phyloP scores from a whole-genome alignment of 1,284 basidiomycete genomes.

The Phellopilus nigrolimitatus region DNA sequence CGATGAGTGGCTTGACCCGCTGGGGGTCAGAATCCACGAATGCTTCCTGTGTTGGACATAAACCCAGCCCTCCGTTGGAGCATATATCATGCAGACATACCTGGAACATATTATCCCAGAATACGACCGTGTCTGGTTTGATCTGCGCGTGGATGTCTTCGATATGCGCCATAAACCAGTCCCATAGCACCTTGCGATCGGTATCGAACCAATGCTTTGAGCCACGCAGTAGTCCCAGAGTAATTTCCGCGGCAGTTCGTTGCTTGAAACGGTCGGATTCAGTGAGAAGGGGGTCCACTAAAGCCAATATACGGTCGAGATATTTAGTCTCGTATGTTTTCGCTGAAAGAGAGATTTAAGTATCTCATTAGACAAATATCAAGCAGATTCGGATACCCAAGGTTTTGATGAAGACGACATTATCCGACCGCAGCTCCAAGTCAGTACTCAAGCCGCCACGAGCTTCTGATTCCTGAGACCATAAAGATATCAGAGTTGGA shows the following conservation, averaged over 20 bases:
- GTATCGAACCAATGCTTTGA: conserved; percentile 86
- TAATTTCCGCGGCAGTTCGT: conserved; percentile 83
- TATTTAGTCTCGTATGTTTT: conserved; percentile 61
- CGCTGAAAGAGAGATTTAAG: conserved; percentile 34
- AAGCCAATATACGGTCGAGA: conserved; percentile 48
- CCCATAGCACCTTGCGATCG: conserved; percentile 64
- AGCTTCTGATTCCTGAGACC: conserved; percentile 70
- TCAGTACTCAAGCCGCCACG: conserved; percentile 35
- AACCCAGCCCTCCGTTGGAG: conserved; percentile 4
- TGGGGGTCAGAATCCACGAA: conserved; percentile 81
- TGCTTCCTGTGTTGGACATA: conserved; percentile 45
- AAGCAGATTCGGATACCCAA: conserved; percentile 43
- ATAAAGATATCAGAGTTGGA: conserved; percentile 49
- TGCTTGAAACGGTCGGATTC: conserved; percentile 88
- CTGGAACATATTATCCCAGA: conserved; percentile 67
- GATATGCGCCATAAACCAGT: conserved; percentile 74
- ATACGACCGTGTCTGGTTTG: conserved; percentile 76
- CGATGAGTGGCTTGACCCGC: conserved; percentile 70
- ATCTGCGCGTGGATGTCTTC: conserved; percentile 72
- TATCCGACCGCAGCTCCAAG: conserved; percentile 56
- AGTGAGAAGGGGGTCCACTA: conserved; percentile 56
- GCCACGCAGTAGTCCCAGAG: conserved; percentile 66
- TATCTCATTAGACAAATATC: conserved; percentile 15
- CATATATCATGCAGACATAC: conserved; percentile 33
- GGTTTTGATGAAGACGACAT: conserved; percentile 63